Percentiles rank a stretch among this genome's conserved stretches.
Conservation (phyloP, 352 stramenopile species). For the Elongisporangium undulatum region DNA sequence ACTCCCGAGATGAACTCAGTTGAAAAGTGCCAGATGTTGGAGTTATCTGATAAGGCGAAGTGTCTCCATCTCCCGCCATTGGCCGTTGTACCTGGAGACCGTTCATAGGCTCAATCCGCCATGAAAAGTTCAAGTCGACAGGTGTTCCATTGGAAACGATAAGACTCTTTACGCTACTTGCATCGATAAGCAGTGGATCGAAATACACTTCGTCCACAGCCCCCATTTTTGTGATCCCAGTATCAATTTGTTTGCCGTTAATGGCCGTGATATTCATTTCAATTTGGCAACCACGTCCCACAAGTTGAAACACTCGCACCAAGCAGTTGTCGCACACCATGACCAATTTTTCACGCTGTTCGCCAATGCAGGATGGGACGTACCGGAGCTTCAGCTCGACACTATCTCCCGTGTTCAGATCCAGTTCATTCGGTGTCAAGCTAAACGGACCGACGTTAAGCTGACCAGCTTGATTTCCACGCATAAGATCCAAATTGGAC, state of each 20-base stretch:
- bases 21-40: slow-evolving; percentile 38
- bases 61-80: background rate
- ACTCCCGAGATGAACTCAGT: slow-evolving; percentile 29
- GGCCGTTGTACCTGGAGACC: background rate
- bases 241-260: slow-evolving; percentile 44
- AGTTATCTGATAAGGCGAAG: slow-evolving; percentile 32
- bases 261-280: slow-evolving; percentile 42
- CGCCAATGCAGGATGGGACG: slow-evolving; percentile 44
- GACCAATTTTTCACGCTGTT: slow-evolving; percentile 59
- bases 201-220: slow-evolving; percentile 49
- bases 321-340: slow-evolving; percentile 86
- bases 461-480: slow-evolving; percentile 3
- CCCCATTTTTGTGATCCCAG: slow-evolving; percentile 36
- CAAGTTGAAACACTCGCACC: slow-evolving; percentile 63
- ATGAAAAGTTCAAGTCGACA: slow-evolving; percentile 52
- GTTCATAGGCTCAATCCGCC: slow-evolving; percentile 24
- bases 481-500: background rate
- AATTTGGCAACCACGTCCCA: slow-evolving; percentile 63
- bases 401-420: slow-evolving; percentile 35
- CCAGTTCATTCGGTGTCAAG: slow-evolving; percentile 49
- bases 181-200: slow-evolving; percentile 28
- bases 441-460: slow-evolving; percentile 42
- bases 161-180: slow-evolving; percentile 28
- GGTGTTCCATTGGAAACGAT: slow-evolving; percentile 62
- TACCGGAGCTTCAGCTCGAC: slow-evolving; percentile 51